phyloP scores from a whole-genome alignment of 176 grass and related monocot genomes.

The Stipa capillata region DNA sequence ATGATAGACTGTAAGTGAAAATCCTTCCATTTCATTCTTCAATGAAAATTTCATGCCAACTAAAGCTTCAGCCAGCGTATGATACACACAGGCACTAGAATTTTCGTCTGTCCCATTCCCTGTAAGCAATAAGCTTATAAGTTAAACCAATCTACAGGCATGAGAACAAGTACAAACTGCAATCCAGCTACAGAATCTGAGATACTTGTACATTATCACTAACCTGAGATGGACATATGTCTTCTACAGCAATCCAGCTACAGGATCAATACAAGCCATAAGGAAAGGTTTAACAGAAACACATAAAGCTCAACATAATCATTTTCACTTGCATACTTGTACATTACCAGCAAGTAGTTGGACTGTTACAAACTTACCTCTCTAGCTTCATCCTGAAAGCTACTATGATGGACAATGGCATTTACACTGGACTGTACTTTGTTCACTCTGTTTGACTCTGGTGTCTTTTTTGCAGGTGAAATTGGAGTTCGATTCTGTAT shows the following conservation, averaged over 20 bases:
- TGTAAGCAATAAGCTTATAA: constrained; percentile 22
- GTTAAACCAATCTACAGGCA: constrained; percentile 18
- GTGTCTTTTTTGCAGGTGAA: constrained; percentile 1
- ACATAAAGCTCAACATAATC: constrained; percentile 4
- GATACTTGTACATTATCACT: constrained; percentile 9
- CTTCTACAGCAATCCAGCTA: constrained; percentile 46
- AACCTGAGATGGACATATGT: constrained; percentile 31
- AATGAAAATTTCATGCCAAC: constrained; percentile 63
- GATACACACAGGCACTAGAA: constrained; percentile 29
- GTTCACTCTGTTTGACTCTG: not conserved
- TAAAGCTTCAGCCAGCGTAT: constrained; percentile 43
- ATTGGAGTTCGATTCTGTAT: not conserved
- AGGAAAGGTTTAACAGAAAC: constrained; percentile 11
- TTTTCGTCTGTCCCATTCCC: constrained; percentile 24
- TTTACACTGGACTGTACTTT: not conserved
- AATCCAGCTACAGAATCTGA: not conserved
- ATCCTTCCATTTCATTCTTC: constrained; percentile 40
- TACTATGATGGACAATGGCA: not conserved
- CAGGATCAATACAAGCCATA: constrained; percentile 27
- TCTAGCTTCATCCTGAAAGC: not conserved
- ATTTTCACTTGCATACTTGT: not conserved
- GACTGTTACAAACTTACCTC: constrained; percentile 18
- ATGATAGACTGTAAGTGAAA: constrained; percentile 41
- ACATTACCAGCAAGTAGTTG: constrained; percentile 1
- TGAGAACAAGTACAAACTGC: not conserved